Base-by-base conservation (phyloP, 768 basidiomycete species). In the Termitomyces sp. region DNA sequence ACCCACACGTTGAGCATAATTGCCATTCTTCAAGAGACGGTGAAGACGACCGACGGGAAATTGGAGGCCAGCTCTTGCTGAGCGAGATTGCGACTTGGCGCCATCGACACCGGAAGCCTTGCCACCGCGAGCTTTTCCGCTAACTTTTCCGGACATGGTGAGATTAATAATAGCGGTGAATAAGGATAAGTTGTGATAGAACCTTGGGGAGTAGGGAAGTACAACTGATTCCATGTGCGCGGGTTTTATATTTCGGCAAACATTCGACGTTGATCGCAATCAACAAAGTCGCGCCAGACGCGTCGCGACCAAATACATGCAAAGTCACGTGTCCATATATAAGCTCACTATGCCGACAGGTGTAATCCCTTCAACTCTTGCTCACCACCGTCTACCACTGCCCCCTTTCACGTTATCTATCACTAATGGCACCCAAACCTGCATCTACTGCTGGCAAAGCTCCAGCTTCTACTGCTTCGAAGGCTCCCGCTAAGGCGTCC, bases 11-110 rank as follows among this genome's bases (percentile, higher is more conserved):
- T 87, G 86, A 60, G 87, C 86, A 66, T 90, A 91, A 78, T 90
- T 90, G 63, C 88, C 89, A 73, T 81, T 83, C 78, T 88, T 89
- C 73, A 91, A 73, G 37, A 88, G 80, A 80, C 87, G 83, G 77
- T 89, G 89, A 66, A 91, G 84, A 85, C 90, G 89, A 78, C 89
- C 89, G 68, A 91, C 89, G 51, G 90, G 90, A 79, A 91, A 88
- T 71, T 86, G 83, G 60, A 86, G 81, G 65, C 85, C 85, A 20
- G 85, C 85, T 70, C 83, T 85, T 46, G 85, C 79, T 32, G 85
- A 86, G 58, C 85, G 85, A 25, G 86, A 86, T 69, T 84, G 82
- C 9, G 84, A 72, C 71, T 86, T 86, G 63, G 73, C 67, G 11
- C 65, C 70, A 45, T 74, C 76, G 40, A 60, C 68, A 15, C 77